Evolutionary conservation across 2,329 filamentous ascomycete genomes (phyloP).

Genomic region (Trichoderma lentiforme): DNA sequence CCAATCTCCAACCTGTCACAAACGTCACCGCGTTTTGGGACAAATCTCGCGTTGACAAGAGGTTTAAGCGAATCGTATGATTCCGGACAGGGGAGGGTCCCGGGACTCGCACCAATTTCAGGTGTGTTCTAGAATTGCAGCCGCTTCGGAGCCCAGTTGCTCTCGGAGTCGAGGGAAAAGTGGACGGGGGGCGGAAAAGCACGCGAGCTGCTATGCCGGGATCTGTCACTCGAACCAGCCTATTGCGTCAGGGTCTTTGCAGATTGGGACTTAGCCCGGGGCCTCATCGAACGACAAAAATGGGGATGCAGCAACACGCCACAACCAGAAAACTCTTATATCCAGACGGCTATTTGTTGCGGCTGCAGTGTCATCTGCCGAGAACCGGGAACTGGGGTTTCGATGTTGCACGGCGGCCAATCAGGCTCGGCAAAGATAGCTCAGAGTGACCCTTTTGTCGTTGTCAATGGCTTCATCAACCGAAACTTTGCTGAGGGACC

Average conservation of each 20-base stretch:
- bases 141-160: not conserved
- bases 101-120: not conserved
- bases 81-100: not conserved
- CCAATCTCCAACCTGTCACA: not conserved
- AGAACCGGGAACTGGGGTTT: slow-evolving; percentile 2
- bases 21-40: slow-evolving; percentile 2
- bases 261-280: slow-evolving; percentile 3
- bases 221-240: slow-evolving; percentile 2
- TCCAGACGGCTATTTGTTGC: not conserved
- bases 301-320: slow-evolving; percentile 12
- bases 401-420: not conserved
- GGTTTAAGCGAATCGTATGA: slow-evolving; percentile 14
- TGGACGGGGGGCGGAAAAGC: not conserved
- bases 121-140: not conserved
- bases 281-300: slow-evolving; percentile 17
- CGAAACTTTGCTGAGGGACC: not conserved
- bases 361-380: slow-evolving; percentile 7
- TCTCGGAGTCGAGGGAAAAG: not conserved
- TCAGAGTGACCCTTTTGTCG: not conserved
- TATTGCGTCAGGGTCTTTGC: slow-evolving; percentile 12
- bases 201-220: not conserved
- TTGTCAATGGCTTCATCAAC: not conserved
- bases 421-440: not conserved
- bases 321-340: not conserved
- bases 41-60: not conserved